A percentile compares a stretch with the other conserved stretches of the same genome.
These are phyloP conservation scores for Periconia sp. DNA, from an alignment of 2,329 filamentous ascomycete species.

Conservation along the genomic window DNA sequence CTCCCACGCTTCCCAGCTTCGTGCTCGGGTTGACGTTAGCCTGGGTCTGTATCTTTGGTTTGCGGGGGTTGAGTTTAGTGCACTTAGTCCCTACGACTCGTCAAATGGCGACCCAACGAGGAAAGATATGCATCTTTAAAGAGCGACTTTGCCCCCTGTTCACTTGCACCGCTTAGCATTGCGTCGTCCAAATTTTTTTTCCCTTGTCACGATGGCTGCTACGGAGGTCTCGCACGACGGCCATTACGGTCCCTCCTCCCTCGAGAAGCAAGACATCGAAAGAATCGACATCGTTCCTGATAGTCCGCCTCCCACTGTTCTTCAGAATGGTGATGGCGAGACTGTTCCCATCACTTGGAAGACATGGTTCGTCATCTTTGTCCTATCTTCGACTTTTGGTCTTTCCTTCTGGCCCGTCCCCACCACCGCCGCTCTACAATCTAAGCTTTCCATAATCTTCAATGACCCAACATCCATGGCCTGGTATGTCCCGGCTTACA, in stretches of 20 bases:
- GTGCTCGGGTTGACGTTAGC: too few relatives aligned
- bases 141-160: too few relatives aligned
- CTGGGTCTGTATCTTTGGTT: too few relatives aligned
- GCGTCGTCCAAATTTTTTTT: not conserved
- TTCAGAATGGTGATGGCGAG: slow-evolving; percentile 19
- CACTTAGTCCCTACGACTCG: too few relatives aligned
- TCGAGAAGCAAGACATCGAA: slow-evolving; percentile 27
- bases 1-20: too few relatives aligned
- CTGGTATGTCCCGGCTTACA: slow-evolving; percentile 32
- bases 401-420: slow-evolving; percentile 38
- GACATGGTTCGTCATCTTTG: slow-evolving; percentile 35
- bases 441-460: slow-evolving; percentile 20
- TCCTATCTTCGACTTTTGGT: slow-evolving; percentile 33
- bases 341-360: slow-evolving; percentile 28
- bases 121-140: too few relatives aligned
- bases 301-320: slow-evolving; percentile 4
- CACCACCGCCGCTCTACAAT: slow-evolving; percentile 30
- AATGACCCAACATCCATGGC: slow-evolving; percentile 17
- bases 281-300: slow-evolving; percentile 21
- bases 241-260: slow-evolving; percentile 9
- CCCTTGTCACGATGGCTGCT: slow-evolving; percentile 17
- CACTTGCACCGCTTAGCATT: too few relatives aligned
- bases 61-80: too few relatives aligned
- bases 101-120: too few relatives aligned
- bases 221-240: slow-evolving; percentile 10